Conservation (phyloP, 345 rosid genomes). For the Citropsis articulata region DNA sequence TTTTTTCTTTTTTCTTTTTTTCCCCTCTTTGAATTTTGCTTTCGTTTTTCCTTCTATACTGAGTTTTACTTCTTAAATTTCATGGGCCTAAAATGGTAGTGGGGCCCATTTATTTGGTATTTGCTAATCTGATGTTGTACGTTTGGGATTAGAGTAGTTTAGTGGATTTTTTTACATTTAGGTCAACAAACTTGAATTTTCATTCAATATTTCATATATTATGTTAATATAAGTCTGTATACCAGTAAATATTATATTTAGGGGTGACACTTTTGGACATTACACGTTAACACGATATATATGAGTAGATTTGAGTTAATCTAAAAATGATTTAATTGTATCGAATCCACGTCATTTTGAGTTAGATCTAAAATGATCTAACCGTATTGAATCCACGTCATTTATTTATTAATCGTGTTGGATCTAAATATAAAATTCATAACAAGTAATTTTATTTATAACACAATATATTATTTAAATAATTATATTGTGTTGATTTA, state of each 20-base stretch:
- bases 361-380: neutral
- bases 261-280: neutral
- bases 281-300: no score
- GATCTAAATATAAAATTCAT: no score
- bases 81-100: neutral
- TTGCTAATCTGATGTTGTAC: neutral
- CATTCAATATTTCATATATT: no score
- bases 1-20: neutral
- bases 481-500: no score
- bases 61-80: no score
- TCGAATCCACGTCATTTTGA: no score
- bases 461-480: no score
- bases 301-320: fast-evolving
- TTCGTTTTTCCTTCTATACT: no score
- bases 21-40: neutral
- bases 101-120: neutral
- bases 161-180: neutral
- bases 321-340: neutral
- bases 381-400: no score
- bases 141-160: neutral
- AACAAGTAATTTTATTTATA: no score
- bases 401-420: no score
- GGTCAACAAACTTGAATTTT: neutral
- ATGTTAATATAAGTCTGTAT: neutral
- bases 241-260: no score